Conservation (phyloP, 106 monocot genomes). For the Agapanthus africanus region DNA sequence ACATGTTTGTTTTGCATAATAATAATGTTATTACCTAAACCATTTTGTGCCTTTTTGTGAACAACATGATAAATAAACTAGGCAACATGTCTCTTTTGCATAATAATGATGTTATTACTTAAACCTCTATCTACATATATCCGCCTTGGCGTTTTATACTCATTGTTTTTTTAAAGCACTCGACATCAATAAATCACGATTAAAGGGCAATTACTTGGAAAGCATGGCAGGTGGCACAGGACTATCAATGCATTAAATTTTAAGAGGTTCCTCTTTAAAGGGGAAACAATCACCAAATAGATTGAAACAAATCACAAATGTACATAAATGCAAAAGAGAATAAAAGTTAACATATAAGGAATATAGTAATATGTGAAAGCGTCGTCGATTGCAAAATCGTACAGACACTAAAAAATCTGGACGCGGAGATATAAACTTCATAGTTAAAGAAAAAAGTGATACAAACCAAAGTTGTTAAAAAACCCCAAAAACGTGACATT, state of each 20-base stretch:
- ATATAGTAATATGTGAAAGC: background rate
- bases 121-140: background rate
- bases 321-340: background rate
- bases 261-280: background rate
- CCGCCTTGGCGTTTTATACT: background rate
- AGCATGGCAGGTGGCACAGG: background rate
- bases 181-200: background rate
- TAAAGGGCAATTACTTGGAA: background rate
- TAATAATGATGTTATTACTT: background rate
- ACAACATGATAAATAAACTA: background rate
- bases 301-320: background rate
- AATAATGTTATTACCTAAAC: too few relatives aligned
- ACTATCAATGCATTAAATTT: background rate
- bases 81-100: background rate
- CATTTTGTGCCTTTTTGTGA: background rate
- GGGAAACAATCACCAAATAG: background rate
- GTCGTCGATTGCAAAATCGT: background rate
- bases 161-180: background rate
- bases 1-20: too few relatives aligned
- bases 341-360: background rate
- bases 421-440: background rate
- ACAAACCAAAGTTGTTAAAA: conserved; percentile 60
- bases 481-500: conserved; percentile 77
- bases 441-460: background rate
- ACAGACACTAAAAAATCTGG: background rate